These are phyloP conservation scores for Clarireedia hainanense DNA, from an alignment of 2,329 filamentous ascomycete genomes.

Conservation along the genomic window DNA sequence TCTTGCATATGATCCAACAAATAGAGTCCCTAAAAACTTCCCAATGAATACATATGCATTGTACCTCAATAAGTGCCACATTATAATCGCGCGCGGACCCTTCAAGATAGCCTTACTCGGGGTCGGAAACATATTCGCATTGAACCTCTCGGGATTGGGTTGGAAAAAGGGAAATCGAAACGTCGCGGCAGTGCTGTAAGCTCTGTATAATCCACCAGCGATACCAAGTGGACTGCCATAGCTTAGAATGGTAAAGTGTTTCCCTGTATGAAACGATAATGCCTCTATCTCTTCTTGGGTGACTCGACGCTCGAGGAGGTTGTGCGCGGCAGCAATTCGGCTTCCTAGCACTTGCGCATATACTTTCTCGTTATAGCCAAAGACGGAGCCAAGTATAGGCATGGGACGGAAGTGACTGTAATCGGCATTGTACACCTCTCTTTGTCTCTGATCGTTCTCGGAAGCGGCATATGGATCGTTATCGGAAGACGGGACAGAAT, in stretches of 20 bases:
- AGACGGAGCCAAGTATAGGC: conserved; percentile 19
- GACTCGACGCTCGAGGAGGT: conserved; percentile 15
- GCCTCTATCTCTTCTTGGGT: conserved; percentile 25
- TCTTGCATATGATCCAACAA: conserved; percentile 22
- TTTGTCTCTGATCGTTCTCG: neutral
- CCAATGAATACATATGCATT: conserved; percentile 19
- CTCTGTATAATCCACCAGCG: conserved; percentile 20
- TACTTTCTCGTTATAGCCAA: conserved; percentile 15
- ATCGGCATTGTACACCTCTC: conserved; percentile 4
- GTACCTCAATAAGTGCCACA: conserved; percentile 22
- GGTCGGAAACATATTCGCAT: conserved; percentile 15
- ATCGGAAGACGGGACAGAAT: conserved; percentile 22
- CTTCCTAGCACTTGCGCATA: neutral
- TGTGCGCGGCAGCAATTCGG: neutral
- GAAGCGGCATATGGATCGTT: conserved; percentile 21
- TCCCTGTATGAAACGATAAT: conserved; percentile 23
- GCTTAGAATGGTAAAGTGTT: conserved; percentile 21
- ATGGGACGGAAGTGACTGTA: conserved; percentile 17
- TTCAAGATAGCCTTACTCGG: conserved; percentile 9
- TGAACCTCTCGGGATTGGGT: conserved; percentile 23
- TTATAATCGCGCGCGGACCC: conserved; percentile 12
- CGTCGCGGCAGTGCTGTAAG: conserved; percentile 15
- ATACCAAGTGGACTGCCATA: conserved; percentile 20
- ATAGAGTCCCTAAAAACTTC: conserved; percentile 12
- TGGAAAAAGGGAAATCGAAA: conserved; percentile 27